phyloP scores from a whole-genome alignment of 169 alveolate species.

The Eimeria zaria region DNA sequence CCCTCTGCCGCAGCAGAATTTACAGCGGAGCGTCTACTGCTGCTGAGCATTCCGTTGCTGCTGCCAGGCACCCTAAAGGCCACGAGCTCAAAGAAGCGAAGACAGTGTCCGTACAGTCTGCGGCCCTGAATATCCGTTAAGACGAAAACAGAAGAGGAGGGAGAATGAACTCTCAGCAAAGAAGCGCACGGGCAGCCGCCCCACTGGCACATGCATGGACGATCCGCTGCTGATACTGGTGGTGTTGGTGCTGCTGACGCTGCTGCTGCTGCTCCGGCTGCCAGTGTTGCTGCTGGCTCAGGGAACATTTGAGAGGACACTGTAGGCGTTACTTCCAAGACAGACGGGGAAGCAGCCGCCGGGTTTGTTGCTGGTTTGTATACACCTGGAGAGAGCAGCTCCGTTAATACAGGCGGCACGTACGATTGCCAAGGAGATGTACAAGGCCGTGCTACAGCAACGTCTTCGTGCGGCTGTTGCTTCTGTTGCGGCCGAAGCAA shows the following conservation, averaged over 20 bases:
- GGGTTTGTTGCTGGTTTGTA: background rate
- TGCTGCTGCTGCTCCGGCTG: conserved; percentile 35
- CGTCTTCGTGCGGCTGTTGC: conserved; percentile 2
- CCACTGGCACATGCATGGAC: conserved; percentile 58
- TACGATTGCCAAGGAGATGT: conserved; percentile 59
- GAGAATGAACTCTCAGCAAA: conserved; percentile 58
- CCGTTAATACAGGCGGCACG: background rate
- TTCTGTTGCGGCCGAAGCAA: conserved; percentile 17
- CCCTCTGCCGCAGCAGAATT: background rate
- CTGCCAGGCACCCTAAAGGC: conserved; percentile 5
- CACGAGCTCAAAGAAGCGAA: conserved; percentile 61
- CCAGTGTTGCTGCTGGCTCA: background rate
- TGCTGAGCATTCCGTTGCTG: background rate
- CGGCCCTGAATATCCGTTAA: conserved; percentile 60
- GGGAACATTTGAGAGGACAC: conserved; percentile 9
- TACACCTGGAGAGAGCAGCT: conserved; percentile 44
- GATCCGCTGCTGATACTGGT: conserved; percentile 2
- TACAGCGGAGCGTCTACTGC: background rate
- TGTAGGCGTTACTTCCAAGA: background rate
- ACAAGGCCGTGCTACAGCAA: conserved; percentile 35
- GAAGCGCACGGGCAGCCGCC: conserved; percentile 70
- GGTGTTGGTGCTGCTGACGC: background rate
- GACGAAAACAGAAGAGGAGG: conserved; percentile 57
- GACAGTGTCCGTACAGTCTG: conserved; percentile 53
- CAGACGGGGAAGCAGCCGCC: background rate